A percentile compares a stretch with the other conserved stretches of the same genome.
phyloP scores from a whole-genome alignment of 1,284 basidiomycete genomes.

The Fomitiporia mediterranea region DNA sequence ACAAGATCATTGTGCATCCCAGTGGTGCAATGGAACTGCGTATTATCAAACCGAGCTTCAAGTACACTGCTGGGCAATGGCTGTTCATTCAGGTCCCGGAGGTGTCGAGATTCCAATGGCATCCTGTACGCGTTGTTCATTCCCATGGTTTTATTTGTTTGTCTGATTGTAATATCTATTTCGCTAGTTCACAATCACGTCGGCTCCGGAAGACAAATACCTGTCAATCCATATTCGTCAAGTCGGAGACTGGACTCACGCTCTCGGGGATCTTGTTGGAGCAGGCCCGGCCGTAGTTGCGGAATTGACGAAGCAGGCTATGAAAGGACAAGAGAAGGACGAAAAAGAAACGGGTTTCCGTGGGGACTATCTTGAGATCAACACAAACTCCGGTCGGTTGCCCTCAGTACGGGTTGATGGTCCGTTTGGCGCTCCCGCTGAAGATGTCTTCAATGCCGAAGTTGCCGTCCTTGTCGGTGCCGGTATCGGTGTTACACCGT shows the following conservation, averaged over 20 bases:
- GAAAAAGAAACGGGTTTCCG: conserved; percentile 47
- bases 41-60: conserved; percentile 84
- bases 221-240: conserved; percentile 87
- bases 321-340: conserved; percentile 66
- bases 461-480: conserved; percentile 84
- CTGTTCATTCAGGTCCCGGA: conserved; percentile 85
- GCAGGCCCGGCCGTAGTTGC: conserved; percentile 72
- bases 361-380: conserved; percentile 78
- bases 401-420: conserved; percentile 81
- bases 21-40: conserved; percentile 89
- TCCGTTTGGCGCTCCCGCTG: conserved; percentile 83
- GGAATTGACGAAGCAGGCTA: conserved; percentile 66
- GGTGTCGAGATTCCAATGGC: conserved; percentile 81
- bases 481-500: conserved; percentile 88
- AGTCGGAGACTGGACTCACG: conserved; percentile 83
- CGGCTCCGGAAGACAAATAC: conserved; percentile 87
- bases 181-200: conserved; percentile 83
- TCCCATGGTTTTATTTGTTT: conserved; percentile 7
- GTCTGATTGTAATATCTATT: conserved; percentile 13
- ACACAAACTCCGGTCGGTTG: conserved; percentile 47
- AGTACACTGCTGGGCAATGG: conserved; percentile 89
- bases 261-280: conserved; percentile 77
- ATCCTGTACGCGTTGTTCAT: conserved; percentile 57
- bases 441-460: conserved; percentile 83
- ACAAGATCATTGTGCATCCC: conserved; percentile 77